Conservation (phyloP, 768 basidiomycete genomes). For the Gloeostereum incarnatum region DNA sequence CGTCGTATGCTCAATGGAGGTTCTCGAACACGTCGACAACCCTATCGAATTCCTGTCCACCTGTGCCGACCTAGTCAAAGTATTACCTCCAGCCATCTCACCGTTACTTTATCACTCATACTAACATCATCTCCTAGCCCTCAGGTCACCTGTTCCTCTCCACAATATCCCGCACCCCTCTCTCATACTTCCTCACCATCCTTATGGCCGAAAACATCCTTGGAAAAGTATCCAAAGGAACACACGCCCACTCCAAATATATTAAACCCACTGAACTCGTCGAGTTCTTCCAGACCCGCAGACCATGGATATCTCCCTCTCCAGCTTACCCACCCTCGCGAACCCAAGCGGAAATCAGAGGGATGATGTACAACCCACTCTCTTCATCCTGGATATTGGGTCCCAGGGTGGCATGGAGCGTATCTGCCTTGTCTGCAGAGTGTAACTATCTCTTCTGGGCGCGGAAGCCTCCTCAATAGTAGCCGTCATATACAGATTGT, state of each 20-base stretch:
- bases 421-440: constrained; percentile 28
- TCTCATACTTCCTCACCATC: constrained; percentile 64
- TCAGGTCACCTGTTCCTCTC: constrained; percentile 95
- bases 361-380: constrained; percentile 69
- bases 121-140: constrained; percentile 43
- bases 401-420: constrained; percentile 42
- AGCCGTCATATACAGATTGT: no score
- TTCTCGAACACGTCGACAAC: constrained; percentile 94
- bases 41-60: constrained; percentile 76
- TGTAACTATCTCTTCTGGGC: constrained; percentile 88
- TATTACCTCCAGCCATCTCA: constrained; percentile 16
- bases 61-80: constrained; percentile 83
- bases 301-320: constrained; percentile 14
- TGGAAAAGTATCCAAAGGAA: constrained; percentile 73
- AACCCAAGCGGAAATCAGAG: constrained; percentile 70
- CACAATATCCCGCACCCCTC: constrained; percentile 82
- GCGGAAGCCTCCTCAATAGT: constrained; percentile 61
- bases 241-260: constrained; percentile 89
- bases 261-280: constrained; percentile 81
- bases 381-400: constrained; percentile 62
- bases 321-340: constrained; percentile 45
- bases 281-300: constrained; percentile 66
- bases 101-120: neutral
- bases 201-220: constrained; percentile 77
- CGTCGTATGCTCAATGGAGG: constrained; percentile 96